A percentile compares a stretch with the other conserved stretches of the same genome.
These are phyloP conservation scores for Mycena albidolilacea DNA, from an alignment of 768 basidiomycete species.

Conservation along the genomic window DNA sequence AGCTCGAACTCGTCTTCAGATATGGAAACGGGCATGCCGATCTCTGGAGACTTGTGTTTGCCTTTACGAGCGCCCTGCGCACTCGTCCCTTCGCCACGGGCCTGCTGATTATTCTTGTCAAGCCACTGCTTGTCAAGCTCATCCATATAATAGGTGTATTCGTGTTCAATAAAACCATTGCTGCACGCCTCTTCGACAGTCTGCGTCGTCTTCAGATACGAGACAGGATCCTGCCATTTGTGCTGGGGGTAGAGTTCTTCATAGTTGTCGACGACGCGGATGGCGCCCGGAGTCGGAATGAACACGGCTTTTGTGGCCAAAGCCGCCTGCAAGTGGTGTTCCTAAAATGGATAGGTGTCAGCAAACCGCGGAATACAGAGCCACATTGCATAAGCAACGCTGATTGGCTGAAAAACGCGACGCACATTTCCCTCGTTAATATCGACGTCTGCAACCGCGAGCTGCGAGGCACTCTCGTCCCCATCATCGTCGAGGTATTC, in stretches of 20 bases:
- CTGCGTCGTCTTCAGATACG: constrained; percentile 86
- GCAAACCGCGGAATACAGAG: constrained; percentile 65
- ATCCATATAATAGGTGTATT: constrained; percentile 94
- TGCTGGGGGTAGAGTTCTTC: constrained; percentile 78
- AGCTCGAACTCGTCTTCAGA: constrained; percentile 95
- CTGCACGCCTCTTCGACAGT: constrained; percentile 84
- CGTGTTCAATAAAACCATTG: constrained; percentile 72
- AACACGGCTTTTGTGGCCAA: constrained; percentile 70
- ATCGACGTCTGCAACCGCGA: constrained; percentile 38
- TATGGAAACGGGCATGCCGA: constrained; percentile 73
- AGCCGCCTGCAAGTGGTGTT: constrained; percentile 69
- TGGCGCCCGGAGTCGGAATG: constrained; percentile 96
- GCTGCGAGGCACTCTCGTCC: constrained; percentile 10
- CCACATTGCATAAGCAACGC: constrained; percentile 48
- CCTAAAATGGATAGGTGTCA: constrained; percentile 60
- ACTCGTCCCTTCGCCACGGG: constrained; percentile 88
- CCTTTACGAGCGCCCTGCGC: constrained; percentile 79
- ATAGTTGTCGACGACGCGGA: constrained; percentile 85
- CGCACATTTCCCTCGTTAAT: constrained; percentile 28
- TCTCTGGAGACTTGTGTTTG: constrained; percentile 89
- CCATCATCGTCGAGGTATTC: constrained; percentile 34
- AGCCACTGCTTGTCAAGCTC: constrained; percentile 97
- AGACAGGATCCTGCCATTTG: constrained; percentile 82
- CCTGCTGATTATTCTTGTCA: constrained; percentile 90
- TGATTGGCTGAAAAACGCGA: constrained; percentile 27